Conservation (phyloP, 495 filamentous ascomycete species). For the Echria macrotheca region DNA sequence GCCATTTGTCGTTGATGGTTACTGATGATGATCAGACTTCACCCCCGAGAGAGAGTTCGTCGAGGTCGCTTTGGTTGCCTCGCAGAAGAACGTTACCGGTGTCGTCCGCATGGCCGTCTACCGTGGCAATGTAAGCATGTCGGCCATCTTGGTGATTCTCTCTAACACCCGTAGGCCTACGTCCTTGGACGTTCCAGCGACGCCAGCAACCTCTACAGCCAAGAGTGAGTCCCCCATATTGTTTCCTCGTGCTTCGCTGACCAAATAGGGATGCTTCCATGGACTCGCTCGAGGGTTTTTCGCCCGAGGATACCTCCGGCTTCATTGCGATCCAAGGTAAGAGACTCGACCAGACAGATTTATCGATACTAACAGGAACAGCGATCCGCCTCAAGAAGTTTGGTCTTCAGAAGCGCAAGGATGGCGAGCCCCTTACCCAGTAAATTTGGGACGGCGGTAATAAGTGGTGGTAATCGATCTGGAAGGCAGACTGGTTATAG, state of each 20-base stretch:
- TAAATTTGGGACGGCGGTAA: no score
- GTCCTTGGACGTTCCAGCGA: constrained; percentile 70
- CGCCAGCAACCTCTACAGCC: constrained; percentile 81
- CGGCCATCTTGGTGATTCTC: neutral
- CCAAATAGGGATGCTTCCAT: constrained; percentile 60
- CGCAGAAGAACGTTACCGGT: constrained; percentile 59
- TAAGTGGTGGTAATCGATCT: no score
- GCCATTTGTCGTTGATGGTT: constrained; percentile 37
- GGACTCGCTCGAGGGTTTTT: constrained; percentile 82
- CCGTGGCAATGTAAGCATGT: constrained; percentile 57
- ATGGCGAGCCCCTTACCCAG: constrained; percentile 46
- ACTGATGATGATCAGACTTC: constrained; percentile 41
- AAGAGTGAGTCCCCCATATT: constrained; percentile 28
- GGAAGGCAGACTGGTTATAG: no score
- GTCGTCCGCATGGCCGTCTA: constrained; percentile 65
- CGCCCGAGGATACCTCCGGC: constrained; percentile 59
- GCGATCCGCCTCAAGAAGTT: constrained; percentile 91
- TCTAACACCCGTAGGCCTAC: constrained; percentile 31
- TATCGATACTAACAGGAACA: no score
- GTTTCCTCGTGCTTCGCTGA: no score
- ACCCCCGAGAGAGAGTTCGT: constrained; percentile 66
- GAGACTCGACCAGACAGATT: no score
- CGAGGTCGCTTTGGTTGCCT: constrained; percentile 64
- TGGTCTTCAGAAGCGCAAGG: constrained; percentile 60
- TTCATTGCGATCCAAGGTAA: constrained; percentile 67